These are phyloP conservation scores for Ilyonectria sp. DNA, from an alignment of 2,329 filamentous ascomycete genomes.

Conservation along the genomic window DNA sequence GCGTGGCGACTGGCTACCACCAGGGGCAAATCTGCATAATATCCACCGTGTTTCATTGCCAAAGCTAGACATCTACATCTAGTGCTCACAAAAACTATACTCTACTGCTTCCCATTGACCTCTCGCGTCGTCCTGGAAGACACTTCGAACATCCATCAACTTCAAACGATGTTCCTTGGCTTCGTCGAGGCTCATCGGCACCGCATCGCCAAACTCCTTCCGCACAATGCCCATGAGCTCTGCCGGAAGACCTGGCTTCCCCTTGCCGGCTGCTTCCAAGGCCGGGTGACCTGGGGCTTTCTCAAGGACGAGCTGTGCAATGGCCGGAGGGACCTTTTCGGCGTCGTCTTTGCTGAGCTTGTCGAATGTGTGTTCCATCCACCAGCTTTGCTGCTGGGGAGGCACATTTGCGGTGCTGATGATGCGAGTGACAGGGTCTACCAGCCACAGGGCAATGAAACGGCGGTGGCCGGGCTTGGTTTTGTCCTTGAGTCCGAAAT, in stretches of 20 bases:
- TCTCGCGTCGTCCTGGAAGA: not conserved
- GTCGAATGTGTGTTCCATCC: slow-evolving; percentile 36
- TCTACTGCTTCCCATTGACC: rapidly evolving
- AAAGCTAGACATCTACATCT: not conserved
- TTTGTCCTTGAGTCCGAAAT: slow-evolving; percentile 63
- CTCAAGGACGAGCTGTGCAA: slow-evolving; percentile 19
- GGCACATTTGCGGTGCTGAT: slow-evolving; percentile 54
- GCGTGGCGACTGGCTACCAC: too few species aligned
- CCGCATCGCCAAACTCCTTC: not conserved
- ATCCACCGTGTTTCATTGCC: too few species aligned
- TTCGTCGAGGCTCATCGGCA: slow-evolving; percentile 36
- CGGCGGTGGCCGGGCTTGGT: slow-evolving; percentile 66
- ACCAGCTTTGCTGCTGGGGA: slow-evolving; percentile 53
- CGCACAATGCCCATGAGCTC: slow-evolving; percentile 35
- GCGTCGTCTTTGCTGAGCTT: not conserved
- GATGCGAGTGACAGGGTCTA: slow-evolving; percentile 63
- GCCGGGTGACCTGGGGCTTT: not conserved
- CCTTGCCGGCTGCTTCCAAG: slow-evolving; percentile 9
- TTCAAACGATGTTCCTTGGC: slow-evolving; percentile 35
- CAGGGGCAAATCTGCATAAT: too few species aligned
- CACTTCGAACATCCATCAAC: slow-evolving; percentile 32
- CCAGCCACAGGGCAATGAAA: slow-evolving; percentile 68
- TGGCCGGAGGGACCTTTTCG: not conserved
- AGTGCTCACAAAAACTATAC: slow-evolving; percentile 43
- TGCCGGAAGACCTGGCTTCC: not conserved